Percentiles rank a stretch among this genome's conserved stretches.
These are phyloP conservation scores for Fusarium napiforme DNA, from an alignment of 2,329 filamentous ascomycete species.

Conservation along the genomic window DNA sequence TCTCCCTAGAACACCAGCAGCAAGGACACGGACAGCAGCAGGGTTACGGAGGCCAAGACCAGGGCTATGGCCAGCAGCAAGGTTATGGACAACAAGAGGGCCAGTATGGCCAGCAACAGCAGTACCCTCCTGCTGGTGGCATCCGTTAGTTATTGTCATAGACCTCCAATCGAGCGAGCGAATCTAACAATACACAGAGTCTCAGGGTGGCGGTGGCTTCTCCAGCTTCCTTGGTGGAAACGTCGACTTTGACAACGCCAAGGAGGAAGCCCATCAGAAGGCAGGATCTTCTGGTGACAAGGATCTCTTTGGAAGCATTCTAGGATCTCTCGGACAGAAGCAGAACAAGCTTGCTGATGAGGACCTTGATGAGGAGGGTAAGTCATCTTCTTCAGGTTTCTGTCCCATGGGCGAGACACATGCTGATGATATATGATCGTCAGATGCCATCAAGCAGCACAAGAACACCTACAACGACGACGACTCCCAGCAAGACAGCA, in stretches of 20 bases:
- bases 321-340: conserved; percentile 60
- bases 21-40: conserved; percentile 19
- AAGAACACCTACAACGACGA: conserved; percentile 74
- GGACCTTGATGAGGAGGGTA: conserved; percentile 63
- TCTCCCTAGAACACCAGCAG: conserved; percentile 19
- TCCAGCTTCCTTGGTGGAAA: conserved; percentile 54
- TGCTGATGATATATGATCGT: not conserved
- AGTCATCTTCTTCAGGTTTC: conserved; percentile 2
- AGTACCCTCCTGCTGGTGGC: conserved; percentile 37
- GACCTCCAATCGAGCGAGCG: not conserved
- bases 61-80: conserved; percentile 22
- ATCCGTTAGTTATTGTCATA: conserved; percentile 43
- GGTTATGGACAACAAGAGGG: conserved; percentile 21
- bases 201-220: conserved; percentile 51
- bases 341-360: conserved; percentile 60
- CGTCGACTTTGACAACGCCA: conserved; percentile 60
- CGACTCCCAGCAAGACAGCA: conserved; percentile 58
- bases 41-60: conserved; percentile 16
- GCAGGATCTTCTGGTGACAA: conserved; percentile 59
- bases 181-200: conserved; percentile 45
- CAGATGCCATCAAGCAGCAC: conserved; percentile 78
- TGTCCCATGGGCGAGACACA: not conserved
- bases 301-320: conserved; percentile 61
- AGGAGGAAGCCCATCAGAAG: conserved; percentile 59
- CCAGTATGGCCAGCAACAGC: conserved; percentile 34